Evolutionary conservation across 2,329 filamentous ascomycete genomes (phyloP), one percentile per base, ranked within the genome.

Genomic region (Pseudogymnoascus sp.): DNA sequence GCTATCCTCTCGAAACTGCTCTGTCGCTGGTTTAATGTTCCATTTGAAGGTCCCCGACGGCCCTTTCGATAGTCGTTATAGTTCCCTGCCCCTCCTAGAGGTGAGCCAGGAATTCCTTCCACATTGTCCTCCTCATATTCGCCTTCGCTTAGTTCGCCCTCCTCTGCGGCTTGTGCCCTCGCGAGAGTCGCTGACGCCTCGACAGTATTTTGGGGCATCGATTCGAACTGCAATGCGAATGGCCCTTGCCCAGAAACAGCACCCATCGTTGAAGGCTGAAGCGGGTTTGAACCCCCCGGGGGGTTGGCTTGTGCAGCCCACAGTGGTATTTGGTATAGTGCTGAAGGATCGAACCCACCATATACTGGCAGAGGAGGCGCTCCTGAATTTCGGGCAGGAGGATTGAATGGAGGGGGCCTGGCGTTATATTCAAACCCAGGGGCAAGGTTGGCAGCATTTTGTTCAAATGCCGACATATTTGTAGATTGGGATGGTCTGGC

Each of bases 131-230:
- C 80, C 58, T 84, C 81, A 57, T 81, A 78, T 66, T 87, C 85
- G 16, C 79, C 82, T 67, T 93, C 90, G 64, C 84, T 89, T 30
- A 94, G 72, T 71, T 95, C 90, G 14, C 88, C 89, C 68, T 95
- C 90, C 68, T 94, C 89, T 25, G 73, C 68, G 34, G 66, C 64
- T 57, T 62, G 65, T 34, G 58, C 7, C 32, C 60, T 60, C 34
- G 62, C 65, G 37, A 25, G 50, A 16, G 39, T 30, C 12, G n/a
- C 32, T n/a, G 34, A 25, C 11, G 2, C 16, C 22, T 22, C 57
- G 25, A 12, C n/a, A 28, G 4, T 5, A 11, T 16, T 28, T 32
- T 54, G 25, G 32, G 25, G 9, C 47, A 12, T 14, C 16, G 28
- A 18, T 32, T 32, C 28, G 7, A 28, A 11, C 28, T 30, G 25